phyloP scores from a whole-genome alignment of 2,329 filamentous ascomycete genomes.

The Aspergillus brunneoviolaceus region DNA sequence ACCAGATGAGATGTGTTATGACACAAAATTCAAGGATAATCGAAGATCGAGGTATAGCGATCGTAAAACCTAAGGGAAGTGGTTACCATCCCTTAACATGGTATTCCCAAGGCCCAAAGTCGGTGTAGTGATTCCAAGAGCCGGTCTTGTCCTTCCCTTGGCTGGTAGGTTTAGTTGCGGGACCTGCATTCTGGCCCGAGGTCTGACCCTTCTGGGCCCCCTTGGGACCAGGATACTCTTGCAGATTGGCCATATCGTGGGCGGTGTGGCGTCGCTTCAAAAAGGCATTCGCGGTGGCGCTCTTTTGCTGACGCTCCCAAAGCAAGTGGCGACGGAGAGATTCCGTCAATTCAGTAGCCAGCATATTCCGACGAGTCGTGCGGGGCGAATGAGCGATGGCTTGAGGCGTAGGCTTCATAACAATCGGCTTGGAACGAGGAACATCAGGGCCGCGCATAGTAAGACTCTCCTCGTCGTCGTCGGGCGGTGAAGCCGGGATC shows the following conservation, averaged over 20 bases:
- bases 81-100: conserved; percentile 79
- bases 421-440: conserved; percentile 77
- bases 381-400: conserved; percentile 82
- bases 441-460: conserved; percentile 61
- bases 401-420: conserved; percentile 65
- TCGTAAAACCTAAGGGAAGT: not conserved
- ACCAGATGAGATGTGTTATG: conserved; percentile 12
- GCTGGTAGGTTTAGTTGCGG: conserved; percentile 31
- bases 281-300: conserved; percentile 81
- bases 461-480: conserved; percentile 63
- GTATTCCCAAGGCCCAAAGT: conserved; percentile 79
- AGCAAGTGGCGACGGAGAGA: conserved; percentile 87
- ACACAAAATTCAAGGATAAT: conserved; percentile 5
- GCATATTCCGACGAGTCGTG: conserved; percentile 92
- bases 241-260: conserved; percentile 84
- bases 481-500: conserved; percentile 57
- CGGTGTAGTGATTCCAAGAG: conserved; percentile 84
- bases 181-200: conserved; percentile 22
- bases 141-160: conserved; percentile 64
- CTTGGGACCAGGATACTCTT: conserved; percentile 70
- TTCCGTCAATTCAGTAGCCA: conserved; percentile 89
- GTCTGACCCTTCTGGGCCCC: conserved; percentile 48
- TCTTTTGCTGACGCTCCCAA: conserved; percentile 94
- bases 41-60: conserved; percentile 9
- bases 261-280: conserved; percentile 88